phyloP scores from a whole-genome alignment of 2,329 filamentous ascomycete genomes.

The Claviceps sp. region DNA sequence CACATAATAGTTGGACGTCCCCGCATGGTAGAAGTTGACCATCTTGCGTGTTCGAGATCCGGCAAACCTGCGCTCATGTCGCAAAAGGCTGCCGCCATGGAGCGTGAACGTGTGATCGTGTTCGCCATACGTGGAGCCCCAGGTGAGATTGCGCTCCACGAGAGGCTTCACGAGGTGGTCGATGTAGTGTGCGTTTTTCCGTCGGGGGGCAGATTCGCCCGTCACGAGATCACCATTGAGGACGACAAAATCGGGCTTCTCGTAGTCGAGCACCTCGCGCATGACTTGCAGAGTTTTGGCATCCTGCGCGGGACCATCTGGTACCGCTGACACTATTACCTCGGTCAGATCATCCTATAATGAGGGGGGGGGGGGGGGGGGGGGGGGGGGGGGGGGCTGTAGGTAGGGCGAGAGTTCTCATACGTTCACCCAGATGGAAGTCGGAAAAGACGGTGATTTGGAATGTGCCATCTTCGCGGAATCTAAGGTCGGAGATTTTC shows the following conservation, averaged over 20 bases:
- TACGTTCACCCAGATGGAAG: constrained; percentile 2
- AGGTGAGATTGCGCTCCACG: constrained; percentile 38
- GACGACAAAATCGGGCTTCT: constrained; percentile 47
- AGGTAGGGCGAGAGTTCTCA: background rate
- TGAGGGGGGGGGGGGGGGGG: background rate
- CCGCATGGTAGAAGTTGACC: constrained; percentile 20
- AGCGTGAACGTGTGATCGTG: constrained; percentile 51
- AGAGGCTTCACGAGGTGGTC: constrained; percentile 46
- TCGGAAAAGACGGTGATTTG: constrained; percentile 4
- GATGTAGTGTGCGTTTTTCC: constrained; percentile 42
- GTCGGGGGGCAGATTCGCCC: constrained; percentile 43
- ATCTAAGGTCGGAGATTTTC: background rate
- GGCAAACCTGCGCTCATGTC: constrained; percentile 23
- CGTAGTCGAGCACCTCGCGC: constrained; percentile 40
- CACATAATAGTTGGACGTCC: constrained; percentile 34
- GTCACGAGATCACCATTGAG: constrained; percentile 61
- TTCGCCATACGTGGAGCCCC: constrained; percentile 59
- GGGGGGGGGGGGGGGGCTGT: background rate
- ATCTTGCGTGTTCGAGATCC: constrained; percentile 27
- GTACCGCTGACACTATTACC: background rate
- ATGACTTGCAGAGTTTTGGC: constrained; percentile 42
- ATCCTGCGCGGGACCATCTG: constrained; percentile 34
- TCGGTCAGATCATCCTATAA: background rate
- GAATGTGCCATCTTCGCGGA: background rate
- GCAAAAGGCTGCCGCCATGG: constrained; percentile 27